Evolutionary conservation across 2,329 filamentous ascomycete species (phyloP).

Genomic region (Geosmithia morbida): DNA sequence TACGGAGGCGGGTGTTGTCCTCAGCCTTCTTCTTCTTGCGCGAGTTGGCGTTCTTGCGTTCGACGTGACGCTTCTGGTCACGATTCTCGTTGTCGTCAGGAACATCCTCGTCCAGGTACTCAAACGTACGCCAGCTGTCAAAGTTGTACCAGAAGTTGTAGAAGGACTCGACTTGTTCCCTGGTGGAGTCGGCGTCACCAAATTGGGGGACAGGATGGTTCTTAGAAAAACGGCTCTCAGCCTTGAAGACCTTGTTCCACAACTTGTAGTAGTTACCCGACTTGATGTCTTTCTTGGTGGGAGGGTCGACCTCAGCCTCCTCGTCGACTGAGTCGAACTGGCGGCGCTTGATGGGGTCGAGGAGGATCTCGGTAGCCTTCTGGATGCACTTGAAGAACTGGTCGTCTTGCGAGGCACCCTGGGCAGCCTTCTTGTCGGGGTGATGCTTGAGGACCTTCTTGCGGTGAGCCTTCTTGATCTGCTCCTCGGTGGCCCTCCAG

Average conservation of each 20-base stretch:
- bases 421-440: constrained; percentile 95
- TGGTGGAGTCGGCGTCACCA: constrained; percentile 68
- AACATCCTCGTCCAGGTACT: constrained; percentile 97
- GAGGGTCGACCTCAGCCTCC: constrained; percentile 80
- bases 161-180: constrained; percentile 85
- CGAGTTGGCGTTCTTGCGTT: constrained; percentile 95
- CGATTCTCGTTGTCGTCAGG: constrained; percentile 98
- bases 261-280: constrained; percentile 92
- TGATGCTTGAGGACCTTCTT: constrained; percentile 99
- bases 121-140: constrained; percentile 93
- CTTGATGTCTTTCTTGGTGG: constrained; percentile 75
- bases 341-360: constrained; percentile 80
- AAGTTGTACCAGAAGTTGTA: constrained; percentile 99
- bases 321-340: constrained; percentile 97
- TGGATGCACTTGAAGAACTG: constrained; percentile 99
- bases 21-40: constrained; percentile 99
- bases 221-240: constrained; percentile 88
- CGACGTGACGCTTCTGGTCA: constrained; percentile 95
- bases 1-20: constrained; percentile 81
- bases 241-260: constrained; percentile 80
- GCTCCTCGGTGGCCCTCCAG: constrained; percentile 84
- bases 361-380: constrained; percentile 86
- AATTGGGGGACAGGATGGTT: constrained; percentile 76
- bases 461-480: constrained; percentile 97
- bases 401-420: constrained; percentile 78